These are phyloP conservation scores for Chalciporus pseudorubinellus DNA, from an alignment of 768 basidiomycete species.

Conservation along the genomic window DNA sequence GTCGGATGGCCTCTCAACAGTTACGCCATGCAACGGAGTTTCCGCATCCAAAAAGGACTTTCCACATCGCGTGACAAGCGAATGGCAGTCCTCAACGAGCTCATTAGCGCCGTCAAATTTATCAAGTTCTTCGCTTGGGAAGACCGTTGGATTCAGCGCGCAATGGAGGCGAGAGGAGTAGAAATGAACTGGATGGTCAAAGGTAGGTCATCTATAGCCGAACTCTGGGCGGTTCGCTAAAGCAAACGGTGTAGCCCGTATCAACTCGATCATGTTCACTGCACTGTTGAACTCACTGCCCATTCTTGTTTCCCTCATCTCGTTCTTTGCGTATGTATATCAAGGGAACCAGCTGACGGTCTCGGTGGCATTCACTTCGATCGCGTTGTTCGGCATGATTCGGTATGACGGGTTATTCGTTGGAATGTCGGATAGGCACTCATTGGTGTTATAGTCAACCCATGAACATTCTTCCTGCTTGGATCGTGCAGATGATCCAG, in stretches of 20 bases:
- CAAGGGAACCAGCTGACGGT: slow-evolving; percentile 75
- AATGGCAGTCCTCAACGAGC: slow-evolving; percentile 45
- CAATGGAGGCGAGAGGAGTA: slow-evolving; percentile 48
- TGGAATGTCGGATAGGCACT: neutral
- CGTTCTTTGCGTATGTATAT: slow-evolving; percentile 72
- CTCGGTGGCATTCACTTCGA: slow-evolving; percentile 83
- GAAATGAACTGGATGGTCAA: slow-evolving; percentile 82
- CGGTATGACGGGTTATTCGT: slow-evolving; percentile 36
- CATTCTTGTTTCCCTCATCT: slow-evolving; percentile 74
- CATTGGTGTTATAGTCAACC: slow-evolving; percentile 46
- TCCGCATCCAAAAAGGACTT: slow-evolving; percentile 36
- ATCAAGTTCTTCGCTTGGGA: slow-evolving; percentile 47
- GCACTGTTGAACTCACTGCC: slow-evolving; percentile 75
- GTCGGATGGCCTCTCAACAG: slow-evolving; percentile 42
- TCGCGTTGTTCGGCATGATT: slow-evolving; percentile 85
- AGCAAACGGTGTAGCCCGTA: slow-evolving; percentile 44
- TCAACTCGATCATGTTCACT: slow-evolving; percentile 71
- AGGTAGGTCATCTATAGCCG: slow-evolving; percentile 55
- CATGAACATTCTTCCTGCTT: slow-evolving; percentile 76
- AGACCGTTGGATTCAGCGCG: slow-evolving; percentile 42
- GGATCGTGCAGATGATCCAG: slow-evolving; percentile 76
- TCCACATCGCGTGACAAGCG: slow-evolving; percentile 39
- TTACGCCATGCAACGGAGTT: slow-evolving; percentile 36
- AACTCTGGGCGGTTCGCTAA: slow-evolving; percentile 68
- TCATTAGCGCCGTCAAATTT: slow-evolving; percentile 40